Conservation (phyloP, 495 filamentous ascomycete species). For the Glonium stellatum region DNA sequence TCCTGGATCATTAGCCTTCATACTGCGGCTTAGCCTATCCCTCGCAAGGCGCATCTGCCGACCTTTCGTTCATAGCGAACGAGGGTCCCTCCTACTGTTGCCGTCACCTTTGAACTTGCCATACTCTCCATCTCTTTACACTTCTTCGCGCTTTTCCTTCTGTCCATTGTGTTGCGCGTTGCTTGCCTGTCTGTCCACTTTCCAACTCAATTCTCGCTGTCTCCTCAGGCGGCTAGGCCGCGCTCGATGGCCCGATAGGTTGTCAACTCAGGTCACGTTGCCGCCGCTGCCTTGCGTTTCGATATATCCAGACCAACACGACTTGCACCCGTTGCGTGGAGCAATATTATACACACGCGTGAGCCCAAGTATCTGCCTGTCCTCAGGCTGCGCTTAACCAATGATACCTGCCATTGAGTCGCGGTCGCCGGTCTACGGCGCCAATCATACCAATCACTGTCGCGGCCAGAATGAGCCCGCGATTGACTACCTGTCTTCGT, state of each 20-base stretch:
- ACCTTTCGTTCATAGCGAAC: conserved; percentile 4
- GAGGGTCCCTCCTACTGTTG: neutral
- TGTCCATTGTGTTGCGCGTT: neutral
- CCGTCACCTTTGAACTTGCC: neutral
- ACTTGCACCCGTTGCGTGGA: neutral
- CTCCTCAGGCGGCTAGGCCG: conserved; percentile 15
- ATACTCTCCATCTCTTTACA: neutral
- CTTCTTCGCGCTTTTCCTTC: neutral
- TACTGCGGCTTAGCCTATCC: neutral
- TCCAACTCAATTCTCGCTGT: neutral
- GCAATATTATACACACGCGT: neutral
- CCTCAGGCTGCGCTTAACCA: neutral
- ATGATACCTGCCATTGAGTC: conserved; percentile 19
- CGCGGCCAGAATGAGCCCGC: conserved; percentile 14
- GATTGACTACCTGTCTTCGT: conserved; percentile 12
- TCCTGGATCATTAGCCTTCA: conserved; percentile 2
- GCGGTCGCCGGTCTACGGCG: conserved; percentile 15
- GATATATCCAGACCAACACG: neutral
- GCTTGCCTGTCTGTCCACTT: neutral
- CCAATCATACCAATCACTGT: conserved; percentile 9
- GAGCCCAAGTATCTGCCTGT: neutral
- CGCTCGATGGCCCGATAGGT: conserved; percentile 20
- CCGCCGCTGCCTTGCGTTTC: neutral
- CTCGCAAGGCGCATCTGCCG: conserved; percentile 5
- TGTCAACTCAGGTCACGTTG: conserved; percentile 22